These are phyloP conservation scores for Fraxinus cuspidata DNA, from an alignment of 257 asterid genomes.

Conservation along the genomic window DNA sequence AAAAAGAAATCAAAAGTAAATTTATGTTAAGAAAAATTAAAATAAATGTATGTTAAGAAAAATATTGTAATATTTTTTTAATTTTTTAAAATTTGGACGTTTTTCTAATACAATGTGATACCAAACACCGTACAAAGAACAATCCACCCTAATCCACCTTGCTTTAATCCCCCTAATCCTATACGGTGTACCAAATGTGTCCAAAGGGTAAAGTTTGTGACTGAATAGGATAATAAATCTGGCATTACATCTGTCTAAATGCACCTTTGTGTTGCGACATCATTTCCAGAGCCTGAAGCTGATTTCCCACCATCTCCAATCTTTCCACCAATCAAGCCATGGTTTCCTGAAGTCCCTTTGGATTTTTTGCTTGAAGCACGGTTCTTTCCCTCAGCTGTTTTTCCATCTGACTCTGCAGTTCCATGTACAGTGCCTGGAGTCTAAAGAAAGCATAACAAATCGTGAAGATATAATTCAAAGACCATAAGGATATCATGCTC, in stretches of 20 bases:
- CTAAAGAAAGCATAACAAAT: conserved; percentile 33
- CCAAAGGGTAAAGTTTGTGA: background rate
- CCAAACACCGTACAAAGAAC: no score
- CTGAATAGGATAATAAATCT: background rate
- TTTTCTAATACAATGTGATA: no score
- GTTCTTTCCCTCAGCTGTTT: conserved; percentile 62
- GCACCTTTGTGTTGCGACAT: conserved; percentile 84
- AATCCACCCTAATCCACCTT: no score
- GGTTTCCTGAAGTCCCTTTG: conserved; percentile 53
- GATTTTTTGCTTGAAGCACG: conserved; percentile 54
- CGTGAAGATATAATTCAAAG: background rate
- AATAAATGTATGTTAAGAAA: no score
- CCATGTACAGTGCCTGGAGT: conserved; percentile 50
- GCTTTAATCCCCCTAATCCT: no score
- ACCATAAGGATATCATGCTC: background rate
- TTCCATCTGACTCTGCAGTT: conserved; percentile 61
- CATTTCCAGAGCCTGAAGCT: conserved; percentile 86
- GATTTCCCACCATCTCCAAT: conserved; percentile 62
- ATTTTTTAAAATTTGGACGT: no score
- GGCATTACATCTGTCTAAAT: conserved; percentile 20
- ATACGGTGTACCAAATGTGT: no score
- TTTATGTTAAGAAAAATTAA: no score
- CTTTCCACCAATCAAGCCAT: conserved; percentile 47
- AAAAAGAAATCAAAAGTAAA: no score
- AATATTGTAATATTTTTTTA: no score